A percentile compares a stretch with the other conserved stretches of the same genome.
These are phyloP conservation scores for Penicillium verhagenii DNA, from an alignment of 495 filamentous ascomycete genomes.

Conservation along the genomic window DNA sequence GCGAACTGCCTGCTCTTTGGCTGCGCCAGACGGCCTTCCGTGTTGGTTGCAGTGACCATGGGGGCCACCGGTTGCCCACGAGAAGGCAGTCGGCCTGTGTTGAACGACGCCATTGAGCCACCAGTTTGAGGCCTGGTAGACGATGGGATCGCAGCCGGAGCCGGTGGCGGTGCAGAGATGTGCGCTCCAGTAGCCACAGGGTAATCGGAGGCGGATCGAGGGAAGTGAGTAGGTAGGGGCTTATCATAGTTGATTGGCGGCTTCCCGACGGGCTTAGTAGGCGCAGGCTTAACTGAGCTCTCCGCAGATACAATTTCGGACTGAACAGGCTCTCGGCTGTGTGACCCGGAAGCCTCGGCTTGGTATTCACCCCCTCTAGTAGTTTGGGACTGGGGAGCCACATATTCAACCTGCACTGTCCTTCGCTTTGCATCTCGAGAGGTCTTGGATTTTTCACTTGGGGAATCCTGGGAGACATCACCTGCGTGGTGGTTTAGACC, in stretches of 20 bases:
- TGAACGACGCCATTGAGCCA: conserved; percentile 72
- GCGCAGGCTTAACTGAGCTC: conserved; percentile 7
- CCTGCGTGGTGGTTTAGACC: conserved; percentile 74
- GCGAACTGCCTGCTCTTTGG: conserved; percentile 77
- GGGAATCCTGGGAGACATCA: conserved; percentile 67
- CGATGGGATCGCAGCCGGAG: conserved; percentile 44
- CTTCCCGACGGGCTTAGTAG: conserved; percentile 5
- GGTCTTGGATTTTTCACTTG: conserved; percentile 60
- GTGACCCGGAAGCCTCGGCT: conserved; percentile 13
- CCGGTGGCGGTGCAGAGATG: conserved; percentile 48
- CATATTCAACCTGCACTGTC: conserved; percentile 98
- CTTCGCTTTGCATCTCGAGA: conserved; percentile 82
- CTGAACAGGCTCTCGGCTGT: conserved; percentile 18
- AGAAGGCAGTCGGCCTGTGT: conserved; percentile 64
- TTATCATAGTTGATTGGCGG: conserved; percentile 27
- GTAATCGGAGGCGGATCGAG: conserved; percentile 58
- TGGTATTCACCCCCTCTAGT: conserved; percentile 58
- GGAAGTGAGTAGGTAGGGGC: conserved; percentile 42
- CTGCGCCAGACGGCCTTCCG: conserved; percentile 85
- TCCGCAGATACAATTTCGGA: conserved; percentile 12
- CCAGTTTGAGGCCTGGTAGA: conserved; percentile 73
- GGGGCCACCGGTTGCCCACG: conserved; percentile 84
- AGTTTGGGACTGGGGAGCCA: conserved; percentile 84
- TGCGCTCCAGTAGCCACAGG: conserved; percentile 39
- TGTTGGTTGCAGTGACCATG: conserved; percentile 85